Base-by-base conservation (phyloP, 768 basidiomycete genomes). In the Suillus plorans region DNA sequence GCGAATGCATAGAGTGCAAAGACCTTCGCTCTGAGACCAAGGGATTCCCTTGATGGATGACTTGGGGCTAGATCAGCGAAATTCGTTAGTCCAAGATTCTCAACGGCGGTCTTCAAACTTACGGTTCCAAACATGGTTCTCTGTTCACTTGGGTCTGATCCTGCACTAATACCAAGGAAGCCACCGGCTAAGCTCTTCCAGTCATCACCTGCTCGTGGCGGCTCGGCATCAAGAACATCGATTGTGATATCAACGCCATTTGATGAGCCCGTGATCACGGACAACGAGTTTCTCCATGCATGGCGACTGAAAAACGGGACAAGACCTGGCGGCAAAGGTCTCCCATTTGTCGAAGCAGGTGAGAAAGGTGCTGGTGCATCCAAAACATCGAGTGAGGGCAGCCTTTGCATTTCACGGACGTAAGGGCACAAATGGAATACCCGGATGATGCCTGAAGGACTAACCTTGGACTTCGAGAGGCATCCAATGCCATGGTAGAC, bases 141-240 rank as follows among this genome's bases (percentile, higher is more conserved):
- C 45, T 82, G 79, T 44, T 76, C 78, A 63, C 74, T 66, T 59
- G 70, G 61, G 58, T 69, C 71, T 36, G 72, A 60, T 37, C 66
- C 69, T 59, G 52, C 64, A 64, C 71, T 67, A 5, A 65, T 53
- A 45, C 63, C 62, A 13, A 59, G 63, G 22, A 73, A 63, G 22
- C 77, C 77, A 44, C 80, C 70, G 10, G 86, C 78, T 64, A 91
- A 77, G 13, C 79, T 78, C 64, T 85, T 80, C 91, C 91, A 92
- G 5, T 83, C 78, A 62, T 83, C 84, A n/a, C 81, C 81, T 31
- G 90, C 86, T 63, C 72, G 71, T 4, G 91, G 90, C 9, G 91
- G 90, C 28, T 81, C 87, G 39, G 90, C 88, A 66, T 92, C 91
- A 16, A 90, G 76, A 6, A 90, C 71, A 70, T 91, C 89, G 22